Conservation (phyloP, 306 rosid genomes). For the Prunus salicina region DNA sequence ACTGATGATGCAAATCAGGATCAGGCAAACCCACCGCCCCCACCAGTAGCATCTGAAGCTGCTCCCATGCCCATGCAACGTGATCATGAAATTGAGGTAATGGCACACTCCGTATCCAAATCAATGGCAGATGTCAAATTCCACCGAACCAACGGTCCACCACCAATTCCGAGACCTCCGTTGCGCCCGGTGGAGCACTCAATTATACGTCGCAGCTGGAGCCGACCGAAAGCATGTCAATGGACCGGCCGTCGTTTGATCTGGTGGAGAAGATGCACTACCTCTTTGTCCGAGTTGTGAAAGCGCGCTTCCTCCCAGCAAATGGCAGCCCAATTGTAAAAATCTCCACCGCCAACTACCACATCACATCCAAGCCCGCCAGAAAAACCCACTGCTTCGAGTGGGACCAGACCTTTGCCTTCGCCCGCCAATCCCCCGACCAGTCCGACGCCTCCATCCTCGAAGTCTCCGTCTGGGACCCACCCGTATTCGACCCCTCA, state of each 20-base stretch:
- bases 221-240: slow-evolving; percentile 28
- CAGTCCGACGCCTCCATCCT: slow-evolving; percentile 47
- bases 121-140: slow-evolving; percentile 38
- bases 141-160: slow-evolving; percentile 42
- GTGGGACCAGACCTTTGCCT: slow-evolving; percentile 94
- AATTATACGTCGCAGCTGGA: slow-evolving; percentile 34
- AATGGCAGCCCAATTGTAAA: slow-evolving; percentile 49
- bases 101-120: slow-evolving; percentile 26
- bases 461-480: slow-evolving; percentile 74
- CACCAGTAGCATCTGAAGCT: neutral
- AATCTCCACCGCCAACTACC: slow-evolving; percentile 48
- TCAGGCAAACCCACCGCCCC: neutral
- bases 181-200: neutral
- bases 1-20: neutral
- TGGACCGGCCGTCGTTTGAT: slow-evolving; percentile 71
- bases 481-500: neutral
- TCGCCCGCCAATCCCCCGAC: slow-evolving; percentile 58
- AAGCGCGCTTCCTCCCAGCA: slow-evolving; percentile 61
- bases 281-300: slow-evolving; percentile 69
- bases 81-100: slow-evolving; percentile 9
- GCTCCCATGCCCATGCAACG: neutral
- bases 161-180: slow-evolving; percentile 38
- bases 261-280: slow-evolving; percentile 93
- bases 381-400: slow-evolving; percentile 52
- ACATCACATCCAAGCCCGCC: slow-evolving; percentile 53